Percentiles rank a stretch among this genome's conserved stretches.
Evolutionary conservation across 352 stramenopile genomes (phyloP).

Genomic region (Globisporangium sylvaticum): DNA sequence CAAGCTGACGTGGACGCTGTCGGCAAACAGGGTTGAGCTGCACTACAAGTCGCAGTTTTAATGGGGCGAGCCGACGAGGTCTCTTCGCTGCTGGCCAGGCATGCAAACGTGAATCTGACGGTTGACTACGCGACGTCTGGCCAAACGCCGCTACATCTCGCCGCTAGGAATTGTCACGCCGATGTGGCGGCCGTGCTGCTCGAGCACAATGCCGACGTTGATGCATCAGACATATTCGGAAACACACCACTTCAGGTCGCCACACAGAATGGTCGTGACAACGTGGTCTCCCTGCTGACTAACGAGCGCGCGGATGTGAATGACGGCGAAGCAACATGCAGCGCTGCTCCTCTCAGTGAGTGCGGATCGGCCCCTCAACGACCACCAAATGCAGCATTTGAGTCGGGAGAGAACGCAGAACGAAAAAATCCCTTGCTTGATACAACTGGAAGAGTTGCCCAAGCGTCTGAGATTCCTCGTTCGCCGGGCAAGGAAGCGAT

Average conservation of each 20-base stretch:
- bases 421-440: too few relatives aligned
- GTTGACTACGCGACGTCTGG: background rate
- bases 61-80: background rate
- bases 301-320: too few relatives aligned
- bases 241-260: background rate
- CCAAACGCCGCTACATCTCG: background rate
- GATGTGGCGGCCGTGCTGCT: background rate
- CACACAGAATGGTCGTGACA: background rate
- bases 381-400: too few relatives aligned
- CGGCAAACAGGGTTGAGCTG: background rate
- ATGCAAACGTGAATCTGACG: background rate
- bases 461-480: too few relatives aligned
- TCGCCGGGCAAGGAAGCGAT: too few relatives aligned
- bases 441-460: too few relatives aligned
- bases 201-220: background rate
- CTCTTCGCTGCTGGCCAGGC: background rate
- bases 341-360: too few relatives aligned
- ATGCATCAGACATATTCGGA: background rate
- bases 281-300: too few relatives aligned
- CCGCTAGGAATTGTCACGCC: background rate
- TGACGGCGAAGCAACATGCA: too few relatives aligned
- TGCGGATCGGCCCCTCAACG: too few relatives aligned
- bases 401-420: too few relatives aligned
- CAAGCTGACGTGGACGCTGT: background rate
- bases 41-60: background rate